phyloP scores from a whole-genome alignment of 2,329 filamentous ascomycete genomes.

The Paraconiothyrium brasiliense region DNA sequence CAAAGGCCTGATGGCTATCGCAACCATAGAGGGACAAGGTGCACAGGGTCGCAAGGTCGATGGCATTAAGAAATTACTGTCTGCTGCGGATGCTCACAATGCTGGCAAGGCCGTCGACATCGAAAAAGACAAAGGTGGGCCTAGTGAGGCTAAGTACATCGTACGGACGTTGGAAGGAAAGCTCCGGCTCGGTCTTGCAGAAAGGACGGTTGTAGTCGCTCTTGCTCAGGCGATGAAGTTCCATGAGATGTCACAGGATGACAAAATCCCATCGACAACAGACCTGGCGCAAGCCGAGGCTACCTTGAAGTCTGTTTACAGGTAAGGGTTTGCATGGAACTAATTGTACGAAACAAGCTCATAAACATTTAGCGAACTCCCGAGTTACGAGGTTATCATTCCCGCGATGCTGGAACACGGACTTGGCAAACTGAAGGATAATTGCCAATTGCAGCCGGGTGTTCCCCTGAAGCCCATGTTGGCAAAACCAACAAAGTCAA shows the following conservation, averaged over 20 bases:
- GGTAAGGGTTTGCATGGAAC: constrained; percentile 58
- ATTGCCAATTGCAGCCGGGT: constrained; percentile 91
- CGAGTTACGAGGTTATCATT: constrained; percentile 94
- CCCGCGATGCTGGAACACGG: constrained; percentile 88
- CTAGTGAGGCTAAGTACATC: constrained; percentile 94
- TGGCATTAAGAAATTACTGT: constrained; percentile 95
- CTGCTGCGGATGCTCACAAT: constrained; percentile 80
- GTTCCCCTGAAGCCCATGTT: constrained; percentile 98
- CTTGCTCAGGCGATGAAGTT: constrained; percentile 87
- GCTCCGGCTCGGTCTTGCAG: constrained; percentile 87
- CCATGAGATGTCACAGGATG: constrained; percentile 79
- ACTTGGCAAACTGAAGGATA: constrained; percentile 80
- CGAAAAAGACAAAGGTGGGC: constrained; percentile 87
- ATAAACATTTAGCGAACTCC: constrained; percentile 75
- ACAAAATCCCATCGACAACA: constrained; percentile 74
- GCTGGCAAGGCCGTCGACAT: constrained; percentile 78
- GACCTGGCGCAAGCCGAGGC: constrained; percentile 85
- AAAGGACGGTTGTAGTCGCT: constrained; percentile 89
- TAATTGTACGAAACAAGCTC: constrained; percentile 36
- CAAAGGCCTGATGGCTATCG: constrained; percentile 86
- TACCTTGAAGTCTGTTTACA: constrained; percentile 89
- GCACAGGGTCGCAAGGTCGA: constrained; percentile 92
- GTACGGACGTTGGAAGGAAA: constrained; percentile 95
- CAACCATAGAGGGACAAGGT: constrained; percentile 84
- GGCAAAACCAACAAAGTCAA: constrained; percentile 97